These are phyloP conservation scores for Lasiosphaeria hispida DNA, from an alignment of 495 filamentous ascomycete genomes.

Conservation along the genomic window DNA sequence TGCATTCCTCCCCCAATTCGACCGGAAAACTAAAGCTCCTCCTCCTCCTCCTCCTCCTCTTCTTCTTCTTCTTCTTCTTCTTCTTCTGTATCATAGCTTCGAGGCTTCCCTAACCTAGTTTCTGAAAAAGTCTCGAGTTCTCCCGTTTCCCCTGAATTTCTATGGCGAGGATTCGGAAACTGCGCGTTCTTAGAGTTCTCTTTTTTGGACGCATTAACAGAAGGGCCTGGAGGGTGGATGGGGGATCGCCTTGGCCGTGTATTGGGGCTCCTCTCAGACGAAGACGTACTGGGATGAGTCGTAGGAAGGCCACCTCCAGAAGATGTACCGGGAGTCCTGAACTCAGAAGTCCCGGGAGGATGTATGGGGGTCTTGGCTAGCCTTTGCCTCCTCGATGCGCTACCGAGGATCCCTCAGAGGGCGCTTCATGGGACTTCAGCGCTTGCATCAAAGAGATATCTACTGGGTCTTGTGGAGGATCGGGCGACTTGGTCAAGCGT, in stretches of 20 bases:
- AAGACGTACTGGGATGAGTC: constrained; percentile 10
- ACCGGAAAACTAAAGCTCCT: too few relatives aligned
- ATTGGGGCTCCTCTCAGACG: constrained; percentile 5
- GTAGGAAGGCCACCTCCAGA: constrained; percentile 9
- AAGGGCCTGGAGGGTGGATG: constrained; percentile 8
- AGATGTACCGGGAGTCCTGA: too few relatives aligned
- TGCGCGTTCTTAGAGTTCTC: constrained; percentile 6
- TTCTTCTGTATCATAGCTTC: too few relatives aligned
- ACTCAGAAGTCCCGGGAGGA: too few relatives aligned
- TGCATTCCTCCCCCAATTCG: constrained; percentile 3
- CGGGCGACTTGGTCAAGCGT: constrained; percentile 7
- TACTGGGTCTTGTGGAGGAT: constrained; percentile 8
- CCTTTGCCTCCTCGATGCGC: constrained; percentile 4
- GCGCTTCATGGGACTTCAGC: constrained; percentile 8
- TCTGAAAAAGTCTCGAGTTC: too few relatives aligned
- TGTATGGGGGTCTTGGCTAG: not conserved
- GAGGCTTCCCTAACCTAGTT: too few relatives aligned
- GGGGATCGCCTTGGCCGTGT: constrained; percentile 1
- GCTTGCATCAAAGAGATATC: constrained; percentile 7
- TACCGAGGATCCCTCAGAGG: constrained; percentile 1
- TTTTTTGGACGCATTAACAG: constrained; percentile 4
- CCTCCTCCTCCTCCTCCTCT: too few relatives aligned
- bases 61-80: too few relatives aligned
- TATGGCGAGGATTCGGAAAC: not conserved
- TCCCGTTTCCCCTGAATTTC: too few relatives aligned